Conservation (phyloP, 306 rosid species). For the Vigna unguiculata region DNA sequence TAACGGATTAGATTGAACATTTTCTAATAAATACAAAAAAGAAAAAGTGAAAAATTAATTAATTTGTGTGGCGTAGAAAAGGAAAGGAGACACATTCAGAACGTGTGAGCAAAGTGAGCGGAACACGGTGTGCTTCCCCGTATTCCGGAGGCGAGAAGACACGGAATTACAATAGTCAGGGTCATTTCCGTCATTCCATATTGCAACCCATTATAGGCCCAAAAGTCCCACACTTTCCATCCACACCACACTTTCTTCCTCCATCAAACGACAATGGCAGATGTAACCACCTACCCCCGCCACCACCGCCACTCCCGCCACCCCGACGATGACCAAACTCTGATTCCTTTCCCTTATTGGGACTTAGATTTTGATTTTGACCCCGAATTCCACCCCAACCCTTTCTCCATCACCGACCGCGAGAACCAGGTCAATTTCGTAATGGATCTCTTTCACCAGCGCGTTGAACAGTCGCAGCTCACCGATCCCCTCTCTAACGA, state of each 20-base stretch:
- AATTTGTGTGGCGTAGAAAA: background rate
- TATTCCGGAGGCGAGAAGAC: constrained; percentile 18
- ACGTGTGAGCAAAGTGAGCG: constrained; percentile 33
- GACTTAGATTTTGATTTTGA: constrained; percentile 51
- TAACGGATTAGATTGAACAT: too few species aligned
- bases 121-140: constrained; percentile 39
- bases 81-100: background rate
- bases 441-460: constrained; percentile 86
- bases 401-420: constrained; percentile 54
- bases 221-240: constrained; percentile 19
- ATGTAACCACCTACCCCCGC: constrained; percentile 49
- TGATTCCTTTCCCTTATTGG: constrained; percentile 48
- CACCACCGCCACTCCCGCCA: constrained; percentile 40
- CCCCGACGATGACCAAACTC: constrained; percentile 53
- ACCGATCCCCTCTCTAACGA: constrained; percentile 50
- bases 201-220: constrained; percentile 11
- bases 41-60: background rate
- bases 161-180: background rate
- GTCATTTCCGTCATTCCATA: constrained; percentile 29
- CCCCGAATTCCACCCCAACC: constrained; percentile 50
- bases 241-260: background rate
- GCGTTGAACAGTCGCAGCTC: constrained; percentile 83
- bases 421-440: constrained; percentile 75
- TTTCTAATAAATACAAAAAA: too few species aligned
- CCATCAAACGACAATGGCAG: constrained; percentile 53